phyloP scores from a whole-genome alignment of 306 rosid species.

The Senna tora region DNA sequence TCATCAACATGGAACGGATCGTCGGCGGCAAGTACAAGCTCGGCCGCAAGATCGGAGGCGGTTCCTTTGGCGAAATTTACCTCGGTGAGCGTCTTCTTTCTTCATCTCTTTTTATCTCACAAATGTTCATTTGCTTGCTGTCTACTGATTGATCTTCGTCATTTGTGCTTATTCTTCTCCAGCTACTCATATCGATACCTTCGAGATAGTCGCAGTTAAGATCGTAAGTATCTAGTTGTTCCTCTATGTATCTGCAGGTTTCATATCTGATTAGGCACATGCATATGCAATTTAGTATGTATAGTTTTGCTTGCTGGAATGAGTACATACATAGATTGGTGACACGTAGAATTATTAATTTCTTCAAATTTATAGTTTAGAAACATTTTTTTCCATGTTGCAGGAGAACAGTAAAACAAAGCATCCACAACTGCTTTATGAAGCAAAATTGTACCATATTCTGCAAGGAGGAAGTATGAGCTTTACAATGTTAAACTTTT shows the following conservation, averaged over 20 bases:
- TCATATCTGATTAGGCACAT: constrained; percentile 18
- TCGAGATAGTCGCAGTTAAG: constrained; percentile 90
- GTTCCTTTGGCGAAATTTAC: constrained; percentile 94
- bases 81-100: constrained; percentile 53
- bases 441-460: constrained; percentile 79
- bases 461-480: constrained; percentile 98
- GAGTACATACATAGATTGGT: no score
- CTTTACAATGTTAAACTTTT: constrained; percentile 28
- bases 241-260: background rate
- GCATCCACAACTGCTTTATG: constrained; percentile 89
- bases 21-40: constrained; percentile 88
- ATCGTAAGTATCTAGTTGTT: constrained; percentile 61
- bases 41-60: constrained; percentile 98
- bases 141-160: constrained; percentile 32
- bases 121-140: background rate
- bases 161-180: constrained; percentile 38
- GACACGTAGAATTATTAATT: background rate
- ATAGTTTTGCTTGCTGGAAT: no score
- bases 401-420: constrained; percentile 91
- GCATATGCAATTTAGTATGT: constrained; percentile 17
- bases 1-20: constrained; percentile 73
- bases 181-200: constrained; percentile 88
- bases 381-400: constrained; percentile 12
- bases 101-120: background rate
- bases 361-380: background rate